Conservation (phyloP, 2,329 filamentous ascomycete genomes). For the Domatiomyces globalis region DNA sequence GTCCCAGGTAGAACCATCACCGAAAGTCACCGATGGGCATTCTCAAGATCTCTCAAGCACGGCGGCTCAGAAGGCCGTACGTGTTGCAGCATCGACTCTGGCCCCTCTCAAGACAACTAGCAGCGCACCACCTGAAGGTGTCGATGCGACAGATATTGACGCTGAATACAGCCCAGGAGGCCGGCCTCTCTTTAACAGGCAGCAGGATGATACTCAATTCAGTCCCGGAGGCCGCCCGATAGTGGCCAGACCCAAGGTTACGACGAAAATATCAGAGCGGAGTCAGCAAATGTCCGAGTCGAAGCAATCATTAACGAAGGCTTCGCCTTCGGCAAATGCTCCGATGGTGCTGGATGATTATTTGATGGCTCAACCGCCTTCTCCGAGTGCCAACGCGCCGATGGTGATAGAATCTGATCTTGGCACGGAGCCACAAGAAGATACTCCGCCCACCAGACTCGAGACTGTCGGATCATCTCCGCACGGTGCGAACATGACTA, state of each 20-base stretch:
- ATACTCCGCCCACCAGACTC: neutral
- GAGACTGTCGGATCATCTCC: neutral
- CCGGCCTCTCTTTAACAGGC: constrained; percentile 30
- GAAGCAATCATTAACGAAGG: neutral
- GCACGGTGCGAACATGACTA: neutral
- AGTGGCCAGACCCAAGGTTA: neutral
- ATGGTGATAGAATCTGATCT: constrained; percentile 4
- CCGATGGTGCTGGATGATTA: constrained; percentile 19
- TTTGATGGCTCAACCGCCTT: constrained; percentile 7
- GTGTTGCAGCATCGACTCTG: neutral
- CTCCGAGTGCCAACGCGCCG: constrained; percentile 14
- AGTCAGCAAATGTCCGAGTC: neutral
- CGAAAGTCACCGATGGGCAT: neutral
- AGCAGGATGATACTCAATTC: constrained; percentile 1
- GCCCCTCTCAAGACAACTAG: constrained; percentile 4
- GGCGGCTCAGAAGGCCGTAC: neutral
- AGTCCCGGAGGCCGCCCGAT: neutral
- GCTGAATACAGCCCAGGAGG: constrained; percentile 40
- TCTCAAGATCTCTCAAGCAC: neutral
- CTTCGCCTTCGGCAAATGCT: constrained; percentile 15
- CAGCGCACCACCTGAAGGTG: neutral
- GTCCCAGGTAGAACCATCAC: neutral
- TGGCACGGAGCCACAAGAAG: neutral
- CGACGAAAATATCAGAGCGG: neutral
- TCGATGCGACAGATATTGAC: constrained; percentile 12